phyloP scores from a whole-genome alignment of 2,329 filamentous ascomycete species.

The Aspergillus ruber region DNA sequence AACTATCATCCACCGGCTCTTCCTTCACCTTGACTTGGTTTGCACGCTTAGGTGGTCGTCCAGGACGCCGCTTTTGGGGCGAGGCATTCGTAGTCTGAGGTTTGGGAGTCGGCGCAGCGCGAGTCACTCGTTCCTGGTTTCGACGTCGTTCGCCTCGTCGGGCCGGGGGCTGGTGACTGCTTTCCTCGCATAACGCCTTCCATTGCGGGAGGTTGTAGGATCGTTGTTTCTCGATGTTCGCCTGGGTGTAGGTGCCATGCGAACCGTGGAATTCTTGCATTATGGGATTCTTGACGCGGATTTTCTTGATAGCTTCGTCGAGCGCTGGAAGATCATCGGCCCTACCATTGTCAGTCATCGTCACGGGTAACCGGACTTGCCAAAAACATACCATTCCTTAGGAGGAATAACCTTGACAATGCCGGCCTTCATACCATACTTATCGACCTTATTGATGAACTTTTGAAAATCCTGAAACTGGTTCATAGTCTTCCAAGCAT shows the following conservation, averaged over 20 bases:
- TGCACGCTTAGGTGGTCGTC: conserved; percentile 31
- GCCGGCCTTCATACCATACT: conserved; percentile 94
- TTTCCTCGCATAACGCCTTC: conserved; percentile 87
- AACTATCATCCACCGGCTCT: conserved; percentile 28
- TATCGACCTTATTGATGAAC: conserved; percentile 84
- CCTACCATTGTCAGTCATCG: conserved; percentile 34
- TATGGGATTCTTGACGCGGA: conserved; percentile 93
- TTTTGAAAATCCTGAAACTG: conserved; percentile 91
- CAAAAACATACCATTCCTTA: conserved; percentile 69
- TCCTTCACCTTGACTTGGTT: conserved; percentile 36
- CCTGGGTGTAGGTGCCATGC: conserved; percentile 90
- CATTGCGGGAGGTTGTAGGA: conserved; percentile 96
- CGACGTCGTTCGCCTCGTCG: conserved; percentile 60
- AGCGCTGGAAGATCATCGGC: conserved; percentile 66
- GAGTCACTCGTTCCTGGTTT: conserved; percentile 44
- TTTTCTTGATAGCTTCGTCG: conserved; percentile 80
- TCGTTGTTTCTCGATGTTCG: conserved; percentile 92
- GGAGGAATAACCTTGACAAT: conserved; percentile 96
- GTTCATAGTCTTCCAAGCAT: conserved; percentile 62
- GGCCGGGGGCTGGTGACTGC: conserved; percentile 90
- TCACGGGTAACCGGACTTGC: not conserved
- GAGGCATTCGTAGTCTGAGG: conserved; percentile 31
- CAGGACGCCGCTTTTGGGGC: conserved; percentile 42
- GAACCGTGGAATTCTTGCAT: conserved; percentile 97
- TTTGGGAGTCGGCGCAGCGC: conserved; percentile 29